Evolutionary conservation across 257 asterid species (phyloP), one percentile per base, ranked within the genome.

Genomic region (Jasminum sambac): DNA sequence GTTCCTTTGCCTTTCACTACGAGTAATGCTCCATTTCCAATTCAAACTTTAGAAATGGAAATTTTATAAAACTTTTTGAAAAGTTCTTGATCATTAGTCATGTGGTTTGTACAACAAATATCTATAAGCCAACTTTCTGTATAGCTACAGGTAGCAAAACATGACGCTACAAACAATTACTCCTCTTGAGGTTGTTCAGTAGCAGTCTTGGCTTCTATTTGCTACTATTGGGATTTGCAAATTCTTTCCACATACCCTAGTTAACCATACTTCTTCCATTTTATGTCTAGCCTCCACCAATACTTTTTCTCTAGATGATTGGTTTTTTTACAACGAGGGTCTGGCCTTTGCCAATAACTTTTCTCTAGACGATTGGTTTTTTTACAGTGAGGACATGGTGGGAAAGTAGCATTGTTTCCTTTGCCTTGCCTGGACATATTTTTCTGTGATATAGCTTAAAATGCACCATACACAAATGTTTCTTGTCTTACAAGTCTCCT

Each of bases 361-460:
- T n/a, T n/a, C n/a, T n/a, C n/a, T n/a, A n/a, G n/a, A n/a, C n/a
- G n/a, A n/a, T n/a, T n/a, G n/a, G n/a, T 69, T 19, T 13, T 55
- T 36, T 69, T 69, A 17, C 55, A 69, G 48, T 24, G 17, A 12
- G 10, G 65, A 6, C 73, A 69, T 19, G 73, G 55, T 16, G 66
- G 66, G 39, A 52, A 69, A 4, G 40, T 37, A 37, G 40, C 8
- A 8, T 37, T 8, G 6, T 36, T 11, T 11, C 57, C 2, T 19
- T 69, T 19, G 39, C 12, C 16, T 44, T 1, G 5, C 14, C 8
- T 13, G 11, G 2, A 30, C 57, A 36, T 38, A n/a, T 69, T 43
- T 41, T 21, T 19, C 38, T 17, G 40, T 37, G 42, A 2, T 38
- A 52, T 58, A 3, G 42, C 19, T 24, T 36, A 11, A 8, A 63